Evolutionary conservation across 2,329 filamentous ascomycete genomes (phyloP), one percentile per base, ranked within the genome.

Genomic region (Ophiosphaerella herpotricha): DNA sequence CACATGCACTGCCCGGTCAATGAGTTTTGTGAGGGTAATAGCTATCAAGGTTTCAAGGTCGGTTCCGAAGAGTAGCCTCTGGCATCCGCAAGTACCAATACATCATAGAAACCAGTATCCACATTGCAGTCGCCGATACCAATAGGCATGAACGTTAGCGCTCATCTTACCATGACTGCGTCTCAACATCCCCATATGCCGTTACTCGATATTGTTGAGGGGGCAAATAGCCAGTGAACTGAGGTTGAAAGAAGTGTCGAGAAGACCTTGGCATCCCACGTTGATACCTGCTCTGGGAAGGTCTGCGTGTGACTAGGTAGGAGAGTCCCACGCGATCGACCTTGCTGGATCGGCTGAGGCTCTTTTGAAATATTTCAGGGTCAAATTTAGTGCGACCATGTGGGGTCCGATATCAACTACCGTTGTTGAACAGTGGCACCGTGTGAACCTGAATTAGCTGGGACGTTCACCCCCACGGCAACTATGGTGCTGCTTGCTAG

Each of bases 241-340:
- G 54, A 62, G 47, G 58, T 62, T 55, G 60, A 56, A 39, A 48
- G 48, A 53, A 49, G 52, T 39, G 11, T 51, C 34, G 47, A 44
- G 43, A 39, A 43, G 39, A 50, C 43, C 54, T 63, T 63, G 64
- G 60, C 62, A 67, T 61, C 63, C 63, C 64, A 59, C 64, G 54
- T 46, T 44, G 38, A 23, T 24, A 41, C 14, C 55, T 53, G 9
- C 48, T 57, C 43, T 35, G 24, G 58, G 55, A 54, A 63, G 35
- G 48, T 31, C 46, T 54, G 41, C 50, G 49, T 54, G 54, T 49
- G 54, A 55, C 39, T 34, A 39, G 43, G 39, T 43, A 48, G 39
- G 38, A 41, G 39, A 33, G 62, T 57, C 56, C 61, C 59, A 58
- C 57, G 48, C 56, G 54, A 64, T 60, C 55, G 50, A 45, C 55